A percentile compares a stretch with the other conserved stretches of the same genome.
Conservation (phyloP, 768 basidiomycete species). For the Collybia nuda region DNA sequence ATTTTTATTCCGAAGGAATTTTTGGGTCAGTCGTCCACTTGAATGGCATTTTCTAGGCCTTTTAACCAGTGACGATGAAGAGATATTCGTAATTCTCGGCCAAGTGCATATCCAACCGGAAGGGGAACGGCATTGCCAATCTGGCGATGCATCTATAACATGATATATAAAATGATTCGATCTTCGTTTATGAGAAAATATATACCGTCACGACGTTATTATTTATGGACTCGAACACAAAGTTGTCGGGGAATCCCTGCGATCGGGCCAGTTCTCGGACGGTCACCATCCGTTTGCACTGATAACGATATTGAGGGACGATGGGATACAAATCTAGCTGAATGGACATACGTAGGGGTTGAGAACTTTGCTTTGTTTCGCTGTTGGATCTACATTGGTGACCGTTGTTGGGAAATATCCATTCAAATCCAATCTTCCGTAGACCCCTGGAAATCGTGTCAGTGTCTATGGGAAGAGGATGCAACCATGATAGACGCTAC, state of each 20-base stretch:
- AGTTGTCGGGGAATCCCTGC: conserved; percentile 80
- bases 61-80: conserved; percentile 52
- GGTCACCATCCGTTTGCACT: conserved; percentile 73
- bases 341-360: conserved; percentile 55
- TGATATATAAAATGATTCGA: too few species aligned
- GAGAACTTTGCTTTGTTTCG: conserved; percentile 72
- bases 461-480: not conserved
- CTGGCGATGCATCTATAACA: conserved; percentile 68
- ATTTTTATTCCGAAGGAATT: too few species aligned
- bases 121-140: conserved; percentile 82
- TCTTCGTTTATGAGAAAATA: not conserved
- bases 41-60: conserved; percentile 32
- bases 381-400: conserved; percentile 77
- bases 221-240: conserved; percentile 54
- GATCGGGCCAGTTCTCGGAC: conserved; percentile 78
- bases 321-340: not conserved
- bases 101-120: conserved; percentile 64
- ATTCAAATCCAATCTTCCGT: conserved; percentile 56
- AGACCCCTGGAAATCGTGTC: conserved; percentile 33
- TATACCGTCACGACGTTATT: conserved; percentile 62
- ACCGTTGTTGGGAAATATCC: conserved; percentile 71
- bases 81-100: conserved; percentile 56
- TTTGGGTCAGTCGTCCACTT: conserved; percentile 17
- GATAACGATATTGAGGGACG: not conserved
- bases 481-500: conserved; percentile 26